These are phyloP conservation scores for Lotmaria passim DNA, from an alignment of 208 protist species.

Conservation along the genomic window DNA sequence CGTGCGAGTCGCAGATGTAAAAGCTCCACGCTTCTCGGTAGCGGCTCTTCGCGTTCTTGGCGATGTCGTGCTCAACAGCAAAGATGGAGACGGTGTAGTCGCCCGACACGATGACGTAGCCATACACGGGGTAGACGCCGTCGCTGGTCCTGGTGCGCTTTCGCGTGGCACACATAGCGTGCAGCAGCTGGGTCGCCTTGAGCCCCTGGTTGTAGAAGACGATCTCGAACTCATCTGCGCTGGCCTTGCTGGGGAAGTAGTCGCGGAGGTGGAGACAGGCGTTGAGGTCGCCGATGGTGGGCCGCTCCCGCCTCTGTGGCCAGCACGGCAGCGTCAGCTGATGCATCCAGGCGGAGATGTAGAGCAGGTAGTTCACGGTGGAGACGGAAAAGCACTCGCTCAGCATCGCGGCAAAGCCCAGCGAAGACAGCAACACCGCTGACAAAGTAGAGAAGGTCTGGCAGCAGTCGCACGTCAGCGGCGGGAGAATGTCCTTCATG, in stretches of 20 bases:
- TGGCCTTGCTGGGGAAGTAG: conserved; percentile 76
- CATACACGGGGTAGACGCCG: conserved; percentile 51
- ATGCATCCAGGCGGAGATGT: conserved; percentile 90
- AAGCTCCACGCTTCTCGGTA: conserved; percentile 77
- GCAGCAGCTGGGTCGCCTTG: conserved; percentile 53
- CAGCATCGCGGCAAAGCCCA: conserved; percentile 72
- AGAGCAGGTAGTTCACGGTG: conserved; percentile 87
- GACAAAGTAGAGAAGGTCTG: conserved; percentile 87
- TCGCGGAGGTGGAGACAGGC: conserved; percentile 68
- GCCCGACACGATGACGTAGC: conserved; percentile 89
- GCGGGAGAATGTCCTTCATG: conserved; percentile 63
- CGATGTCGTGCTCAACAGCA: conserved; percentile 64
- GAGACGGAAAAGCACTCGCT: conserved; percentile 65
- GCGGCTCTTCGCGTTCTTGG: conserved; percentile 15
- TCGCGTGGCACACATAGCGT: conserved; percentile 50
- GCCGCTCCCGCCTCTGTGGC: conserved; percentile 68
- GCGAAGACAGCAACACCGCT: conserved; percentile 74
- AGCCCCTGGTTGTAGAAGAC: conserved; percentile 83
- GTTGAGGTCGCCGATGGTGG: conserved; percentile 84
- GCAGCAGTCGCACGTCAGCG: conserved; percentile 83
- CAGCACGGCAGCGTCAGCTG: conserved; percentile 77
- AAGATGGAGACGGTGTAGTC: conserved; percentile 91
- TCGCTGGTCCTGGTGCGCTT: conserved; percentile 20
- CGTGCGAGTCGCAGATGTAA: conserved; percentile 89
- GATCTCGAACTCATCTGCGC: conserved; percentile 76